Percentiles rank a stretch among this genome's conserved stretches.
phyloP scores from a whole-genome alignment of 73 alveolate species.

The Blepharisma stoltei region DNA sequence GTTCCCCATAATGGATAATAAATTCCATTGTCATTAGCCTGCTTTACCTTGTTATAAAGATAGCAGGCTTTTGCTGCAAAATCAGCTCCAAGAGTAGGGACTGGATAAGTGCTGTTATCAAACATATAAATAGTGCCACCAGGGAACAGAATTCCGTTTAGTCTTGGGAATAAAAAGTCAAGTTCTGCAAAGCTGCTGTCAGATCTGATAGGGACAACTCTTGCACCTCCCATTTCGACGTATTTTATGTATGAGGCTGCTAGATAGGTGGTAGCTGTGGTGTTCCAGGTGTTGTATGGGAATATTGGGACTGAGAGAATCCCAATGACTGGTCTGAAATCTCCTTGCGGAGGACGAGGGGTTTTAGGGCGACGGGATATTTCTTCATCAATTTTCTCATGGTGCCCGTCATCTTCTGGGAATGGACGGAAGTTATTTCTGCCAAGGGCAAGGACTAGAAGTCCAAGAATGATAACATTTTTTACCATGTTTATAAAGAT shows the following conservation, averaged over 20 bases:
- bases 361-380: no score
- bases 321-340: constrained; percentile 4
- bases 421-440: no score
- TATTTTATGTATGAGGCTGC: constrained; percentile 25
- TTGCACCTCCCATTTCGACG: constrained; percentile 40
- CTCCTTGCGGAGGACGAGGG: no score
- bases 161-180: constrained; percentile 27
- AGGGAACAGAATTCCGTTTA: constrained; percentile 55
- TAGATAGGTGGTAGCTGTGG: constrained; percentile 10
- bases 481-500: no score
- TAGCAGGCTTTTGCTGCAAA: constrained; percentile 40
- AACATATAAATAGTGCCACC: constrained; percentile 42
- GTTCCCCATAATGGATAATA: constrained; percentile 67
- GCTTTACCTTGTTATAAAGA: constrained; percentile 32
- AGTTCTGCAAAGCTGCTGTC: constrained; percentile 35
- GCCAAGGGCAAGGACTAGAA: no score
- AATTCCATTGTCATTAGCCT: constrained; percentile 50
- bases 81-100: constrained; percentile 14
- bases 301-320: constrained; percentile 8
- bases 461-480: no score
- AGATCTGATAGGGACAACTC: constrained; percentile 37
- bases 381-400: no score
- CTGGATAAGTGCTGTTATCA: neutral
- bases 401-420: no score
- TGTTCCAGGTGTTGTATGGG: neutral